Evolutionary conservation across 768 basidiomycete species (phyloP), one percentile per base, ranked within the genome.

Genomic region (Serendipita indica): DNA sequence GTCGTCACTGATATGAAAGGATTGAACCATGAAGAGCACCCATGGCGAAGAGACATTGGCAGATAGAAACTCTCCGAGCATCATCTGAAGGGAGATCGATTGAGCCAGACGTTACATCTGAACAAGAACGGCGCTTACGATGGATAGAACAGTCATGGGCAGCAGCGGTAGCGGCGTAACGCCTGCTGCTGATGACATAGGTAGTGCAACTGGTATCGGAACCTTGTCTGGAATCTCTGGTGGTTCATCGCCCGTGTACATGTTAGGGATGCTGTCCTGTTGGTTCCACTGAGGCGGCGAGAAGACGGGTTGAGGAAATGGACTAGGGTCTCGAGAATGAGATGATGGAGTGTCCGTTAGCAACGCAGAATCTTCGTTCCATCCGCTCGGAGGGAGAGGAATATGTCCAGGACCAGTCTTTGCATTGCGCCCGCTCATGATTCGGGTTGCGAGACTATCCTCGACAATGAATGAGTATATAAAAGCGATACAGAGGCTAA

Each of bases 31-130:
- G 74, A 91, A 92, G 41, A 97, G 72, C 58, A 97, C 70, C 68
- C 94, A 96, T 4, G 92, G 93, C 32, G 83, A 89, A 25, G 85
- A 89, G 45, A 90, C 88, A 68, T 94, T 94, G 20, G 96, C 93
- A 3, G 83, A 88, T 39, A 97, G 72, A 68, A 98, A 92, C 72
- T 98, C 94, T 46, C 91, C 91, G 12, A 97, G 79, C 84, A 96
- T 86, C 3, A 86, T 86, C 90, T 92, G 60, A 34, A n/a, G n/a
- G 20, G 25, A 16, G 33, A 52, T 25, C 35, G 35, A 28, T 39
- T 33, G 25, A 60, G 37, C 22, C 41, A 33, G 45, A 45, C 58
- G 12, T 49, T 27, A 33, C 57, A 37, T 30, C 13, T 33, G 54
- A 27, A 27, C 56, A 7, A 14, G 41, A 57, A 63, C 63, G 34